These are phyloP conservation scores for Heliocybe sulcata DNA, from an alignment of 1,284 basidiomycete genomes.

Conservation along the genomic window DNA sequence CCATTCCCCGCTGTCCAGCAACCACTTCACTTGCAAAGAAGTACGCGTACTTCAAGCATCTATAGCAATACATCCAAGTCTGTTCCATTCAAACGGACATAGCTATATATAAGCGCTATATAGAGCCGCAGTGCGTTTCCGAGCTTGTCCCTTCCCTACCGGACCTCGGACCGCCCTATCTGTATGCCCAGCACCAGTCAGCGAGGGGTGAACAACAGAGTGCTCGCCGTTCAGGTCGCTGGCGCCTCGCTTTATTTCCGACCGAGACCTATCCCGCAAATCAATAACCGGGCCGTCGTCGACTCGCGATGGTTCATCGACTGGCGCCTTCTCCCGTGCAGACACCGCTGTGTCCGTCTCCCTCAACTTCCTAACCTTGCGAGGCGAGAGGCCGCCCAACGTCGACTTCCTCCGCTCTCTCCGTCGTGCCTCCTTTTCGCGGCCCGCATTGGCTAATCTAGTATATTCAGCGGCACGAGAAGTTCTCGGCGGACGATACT, in stretches of 20 bases:
- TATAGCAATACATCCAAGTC: too few relatives aligned
- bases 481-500: background rate
- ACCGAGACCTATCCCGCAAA: background rate
- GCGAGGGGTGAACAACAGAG: background rate
- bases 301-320: background rate
- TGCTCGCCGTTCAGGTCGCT: background rate
- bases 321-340: background rate
- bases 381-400: background rate
- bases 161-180: background rate
- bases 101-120: background rate
- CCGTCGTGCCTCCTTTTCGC: background rate
- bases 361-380: background rate
- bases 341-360: background rate
- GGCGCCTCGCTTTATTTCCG: background rate
- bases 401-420: background rate
- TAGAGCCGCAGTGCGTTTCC: background rate
- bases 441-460: background rate
- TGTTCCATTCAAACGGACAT: too few relatives aligned
- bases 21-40: too few relatives aligned
- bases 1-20: too few relatives aligned
- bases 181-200: background rate
- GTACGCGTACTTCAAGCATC: too few relatives aligned
- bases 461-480: background rate
- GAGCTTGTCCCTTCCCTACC: background rate
- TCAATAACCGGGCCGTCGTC: background rate